These are phyloP conservation scores for Fraxinus platypoda DNA, from an alignment of 305 asterid species.

Conservation along the genomic window DNA sequence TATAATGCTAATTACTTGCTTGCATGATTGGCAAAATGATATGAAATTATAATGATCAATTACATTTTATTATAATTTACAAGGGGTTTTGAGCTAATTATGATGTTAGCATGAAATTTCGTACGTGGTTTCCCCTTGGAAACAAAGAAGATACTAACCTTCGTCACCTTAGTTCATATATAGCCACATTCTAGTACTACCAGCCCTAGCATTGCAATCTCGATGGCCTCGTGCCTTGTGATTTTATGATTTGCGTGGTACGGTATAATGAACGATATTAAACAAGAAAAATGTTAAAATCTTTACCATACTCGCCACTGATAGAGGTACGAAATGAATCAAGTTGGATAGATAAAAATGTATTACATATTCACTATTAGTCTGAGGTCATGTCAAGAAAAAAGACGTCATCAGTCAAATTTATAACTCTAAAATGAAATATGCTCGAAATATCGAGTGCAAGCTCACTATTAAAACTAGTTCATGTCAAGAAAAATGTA, in stretches of 20 bases:
- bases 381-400: not conserved
- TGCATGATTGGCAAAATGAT: not conserved
- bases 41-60: too few species aligned
- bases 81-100: not conserved
- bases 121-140: not conserved
- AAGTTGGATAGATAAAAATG: not conserved
- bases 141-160: not conserved
- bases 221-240: not conserved
- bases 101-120: not conserved
- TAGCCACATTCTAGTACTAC: not conserved
- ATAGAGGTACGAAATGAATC: not conserved
- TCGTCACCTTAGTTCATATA: not conserved
- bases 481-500: not conserved
- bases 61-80: not conserved
- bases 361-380: too few species aligned
- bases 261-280: too few species aligned
- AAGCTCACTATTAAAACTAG: not conserved
- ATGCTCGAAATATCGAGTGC: not conserved
- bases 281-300: too few species aligned
- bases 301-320: too few species aligned
- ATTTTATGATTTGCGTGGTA: too few species aligned
- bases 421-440: too few species aligned
- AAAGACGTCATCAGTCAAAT: not conserved
- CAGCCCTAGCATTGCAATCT: not conserved
- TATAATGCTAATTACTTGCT: constrained; percentile 8